Conservation (phyloP, 1,284 basidiomycete species). For the Cystobasidiaceae sp. region DNA sequence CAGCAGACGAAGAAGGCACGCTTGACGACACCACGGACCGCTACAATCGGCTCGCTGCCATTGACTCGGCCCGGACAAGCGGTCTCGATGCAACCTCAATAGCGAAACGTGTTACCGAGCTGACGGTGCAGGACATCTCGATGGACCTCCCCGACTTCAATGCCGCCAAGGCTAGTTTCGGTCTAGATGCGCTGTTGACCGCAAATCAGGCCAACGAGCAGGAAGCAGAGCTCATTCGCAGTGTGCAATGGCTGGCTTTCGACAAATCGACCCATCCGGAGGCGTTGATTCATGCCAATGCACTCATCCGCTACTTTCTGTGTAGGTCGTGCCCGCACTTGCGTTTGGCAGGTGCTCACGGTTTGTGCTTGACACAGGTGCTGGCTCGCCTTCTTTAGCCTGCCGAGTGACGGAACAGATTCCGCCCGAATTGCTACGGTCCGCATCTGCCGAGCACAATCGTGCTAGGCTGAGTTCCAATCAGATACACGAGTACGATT, state of each 20-base stretch:
- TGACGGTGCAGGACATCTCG: slow-evolving; percentile 61
- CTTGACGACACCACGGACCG: slow-evolving; percentile 53
- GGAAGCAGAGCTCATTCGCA: slow-evolving; percentile 69
- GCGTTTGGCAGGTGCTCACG: not conserved
- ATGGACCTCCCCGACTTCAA: slow-evolving; percentile 17
- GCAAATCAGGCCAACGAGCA: slow-evolving; percentile 45
- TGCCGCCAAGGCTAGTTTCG: slow-evolving; percentile 16
- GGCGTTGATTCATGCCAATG: slow-evolving; percentile 76
- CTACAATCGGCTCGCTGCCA: slow-evolving; percentile 63
- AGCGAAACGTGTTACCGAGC: slow-evolving; percentile 72
- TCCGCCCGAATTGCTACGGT: slow-evolving; percentile 58
- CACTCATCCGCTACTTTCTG: slow-evolving; percentile 79
- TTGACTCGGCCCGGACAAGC: slow-evolving; percentile 73
- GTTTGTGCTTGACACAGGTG: slow-evolving; percentile 51
- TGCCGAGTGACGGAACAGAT: slow-evolving; percentile 61
- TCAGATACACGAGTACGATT: slow-evolving; percentile 40
- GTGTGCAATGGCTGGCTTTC: slow-evolving; percentile 91
- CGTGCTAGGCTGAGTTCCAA: slow-evolving; percentile 43
- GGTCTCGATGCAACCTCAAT: slow-evolving; percentile 76
- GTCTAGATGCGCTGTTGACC: slow-evolving; percentile 53
- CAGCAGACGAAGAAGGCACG: not conserved
- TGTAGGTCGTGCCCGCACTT: slow-evolving; percentile 52
- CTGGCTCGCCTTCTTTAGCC: slow-evolving; percentile 67
- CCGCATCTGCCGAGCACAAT: slow-evolving; percentile 43
- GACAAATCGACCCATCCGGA: slow-evolving; percentile 55